Percentiles rank a stretch among this genome's conserved stretches.
Evolutionary conservation across 2,329 filamentous ascomycete genomes (phyloP).

Genomic region (Paracoccidioides brasiliensis): DNA sequence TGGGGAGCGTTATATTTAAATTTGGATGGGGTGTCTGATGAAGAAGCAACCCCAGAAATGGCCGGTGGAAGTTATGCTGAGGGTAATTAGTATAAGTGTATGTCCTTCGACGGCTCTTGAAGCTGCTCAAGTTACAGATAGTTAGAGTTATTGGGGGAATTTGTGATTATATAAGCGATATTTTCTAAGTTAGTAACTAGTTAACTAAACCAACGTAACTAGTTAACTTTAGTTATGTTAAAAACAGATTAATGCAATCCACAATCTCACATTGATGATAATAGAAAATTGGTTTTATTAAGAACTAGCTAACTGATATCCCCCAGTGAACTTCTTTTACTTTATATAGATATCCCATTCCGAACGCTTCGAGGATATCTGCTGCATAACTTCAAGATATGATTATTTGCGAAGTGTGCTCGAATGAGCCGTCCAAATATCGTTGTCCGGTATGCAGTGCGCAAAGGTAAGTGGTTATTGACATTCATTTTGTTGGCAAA

Average conservation of each 20-base stretch:
- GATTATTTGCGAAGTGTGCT: slow-evolving; percentile 18
- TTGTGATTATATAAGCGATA: background rate
- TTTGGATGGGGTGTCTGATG: too few relatives aligned
- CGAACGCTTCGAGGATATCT: background rate
- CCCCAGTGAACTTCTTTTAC: background rate
- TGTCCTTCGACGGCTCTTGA: background rate
- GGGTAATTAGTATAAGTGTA: background rate
- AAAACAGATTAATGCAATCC: too few relatives aligned
- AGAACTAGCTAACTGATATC: background rate
- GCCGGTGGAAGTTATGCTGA: too few relatives aligned
- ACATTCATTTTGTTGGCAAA: background rate
- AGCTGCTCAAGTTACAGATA: too few relatives aligned
- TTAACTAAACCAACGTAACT: too few relatives aligned
- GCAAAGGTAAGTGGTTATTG: slow-evolving; percentile 16
- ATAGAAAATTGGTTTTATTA: background rate
- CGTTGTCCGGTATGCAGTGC: slow-evolving; percentile 19
- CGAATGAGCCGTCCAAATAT: slow-evolving; percentile 18
- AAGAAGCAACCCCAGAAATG: too few relatives aligned
- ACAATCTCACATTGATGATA: too few relatives aligned
- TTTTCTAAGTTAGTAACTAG: too few relatives aligned
- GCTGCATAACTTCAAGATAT: background rate
- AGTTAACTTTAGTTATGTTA: too few relatives aligned
- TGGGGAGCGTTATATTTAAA: background rate
- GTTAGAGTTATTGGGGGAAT: too few relatives aligned
- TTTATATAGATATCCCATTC: background rate